A percentile compares a stretch with the other conserved stretches of the same genome.
These are phyloP conservation scores for Irpex sp. DNA, from an alignment of 1,284 basidiomycete species.

Conservation along the genomic window DNA sequence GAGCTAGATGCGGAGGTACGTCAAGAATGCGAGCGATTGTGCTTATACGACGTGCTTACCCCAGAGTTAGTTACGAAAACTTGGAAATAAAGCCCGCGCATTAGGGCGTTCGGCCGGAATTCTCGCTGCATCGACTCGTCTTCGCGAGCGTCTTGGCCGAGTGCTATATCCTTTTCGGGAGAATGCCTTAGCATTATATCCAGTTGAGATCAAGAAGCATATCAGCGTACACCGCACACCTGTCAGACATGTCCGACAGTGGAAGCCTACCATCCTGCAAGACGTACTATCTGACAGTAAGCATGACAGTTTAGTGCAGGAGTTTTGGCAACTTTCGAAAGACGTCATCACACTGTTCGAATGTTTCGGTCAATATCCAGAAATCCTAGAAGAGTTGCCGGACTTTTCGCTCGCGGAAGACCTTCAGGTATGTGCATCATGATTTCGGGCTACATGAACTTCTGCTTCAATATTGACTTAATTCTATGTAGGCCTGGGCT, in stretches of 20 bases:
- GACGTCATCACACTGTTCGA: constrained; percentile 62
- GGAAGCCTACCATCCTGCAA: constrained; percentile 38
- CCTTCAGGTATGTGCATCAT: constrained; percentile 45
- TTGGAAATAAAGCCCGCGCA: constrained; percentile 66
- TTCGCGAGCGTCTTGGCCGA: constrained; percentile 62
- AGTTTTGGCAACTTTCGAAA: constrained; percentile 53
- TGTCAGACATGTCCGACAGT: constrained; percentile 44
- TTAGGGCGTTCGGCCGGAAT: constrained; percentile 70
- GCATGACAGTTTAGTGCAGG: constrained; percentile 15
- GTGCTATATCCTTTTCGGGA: constrained; percentile 63
- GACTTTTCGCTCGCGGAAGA: constrained; percentile 64
- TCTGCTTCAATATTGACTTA: neutral
- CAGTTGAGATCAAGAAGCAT: constrained; percentile 52
- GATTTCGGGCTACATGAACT: neutral
- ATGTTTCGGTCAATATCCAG: constrained; percentile 70
- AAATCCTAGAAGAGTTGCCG: constrained; percentile 66
- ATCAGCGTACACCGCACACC: constrained; percentile 36
- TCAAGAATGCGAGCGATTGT: neutral
- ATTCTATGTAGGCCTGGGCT: constrained; percentile 7
- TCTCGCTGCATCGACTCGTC: constrained; percentile 61
- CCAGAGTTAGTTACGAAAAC: constrained; percentile 53
- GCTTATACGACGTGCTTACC: neutral
- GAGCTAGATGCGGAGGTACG: constrained; percentile 55
- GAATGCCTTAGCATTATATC: constrained; percentile 70
- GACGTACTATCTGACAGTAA: neutral